Evolutionary conservation across 2,329 filamentous ascomycete species (phyloP).

Genomic region (Hymenotorrendiella dingleyae): DNA sequence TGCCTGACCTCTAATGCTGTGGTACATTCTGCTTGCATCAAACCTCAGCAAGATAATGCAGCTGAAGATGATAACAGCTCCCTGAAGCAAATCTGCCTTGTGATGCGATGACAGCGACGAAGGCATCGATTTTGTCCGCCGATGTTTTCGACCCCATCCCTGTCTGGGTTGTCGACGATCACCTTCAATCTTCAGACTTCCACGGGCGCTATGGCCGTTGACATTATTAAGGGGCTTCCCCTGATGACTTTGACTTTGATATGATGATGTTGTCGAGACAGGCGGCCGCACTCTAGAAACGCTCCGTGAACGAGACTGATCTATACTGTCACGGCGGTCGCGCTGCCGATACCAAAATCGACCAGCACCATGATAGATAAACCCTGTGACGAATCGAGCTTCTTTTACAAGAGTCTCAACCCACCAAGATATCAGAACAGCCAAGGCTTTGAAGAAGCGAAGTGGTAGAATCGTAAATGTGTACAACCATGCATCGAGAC

Average conservation of each 20-base stretch:
- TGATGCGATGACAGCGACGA: constrained; percentile 81
- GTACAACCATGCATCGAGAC: constrained; percentile 92
- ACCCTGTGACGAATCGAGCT: constrained; percentile 62
- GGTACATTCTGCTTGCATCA: constrained; percentile 96
- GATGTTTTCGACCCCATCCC: constrained; percentile 45
- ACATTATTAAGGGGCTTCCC: constrained; percentile 15
- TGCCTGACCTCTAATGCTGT: constrained; percentile 91
- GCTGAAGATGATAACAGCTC: constrained; percentile 79
- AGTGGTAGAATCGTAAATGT: constrained; percentile 93
- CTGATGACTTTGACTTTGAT: constrained; percentile 17
- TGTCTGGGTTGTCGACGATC: constrained; percentile 24
- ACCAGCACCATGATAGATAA: constrained; percentile 73
- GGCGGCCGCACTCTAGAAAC: constrained; percentile 23
- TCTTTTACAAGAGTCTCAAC: constrained; percentile 66
- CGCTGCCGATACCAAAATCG: constrained; percentile 62
- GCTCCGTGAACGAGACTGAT: constrained; percentile 25
- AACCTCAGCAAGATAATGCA: constrained; percentile 82
- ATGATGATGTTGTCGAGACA: constrained; percentile 22
- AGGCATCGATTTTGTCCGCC: constrained; percentile 75
- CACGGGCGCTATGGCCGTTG: constrained; percentile 9
- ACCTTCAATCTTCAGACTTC: constrained; percentile 18
- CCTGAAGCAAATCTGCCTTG: constrained; percentile 92
- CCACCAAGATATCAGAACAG: constrained; percentile 76
- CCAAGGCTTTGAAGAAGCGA: constrained; percentile 74
- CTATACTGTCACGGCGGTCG: constrained; percentile 40